These are phyloP conservation scores for Termitomyces eurrhizus DNA, from an alignment of 768 basidiomycete species.

Conservation along the genomic window DNA sequence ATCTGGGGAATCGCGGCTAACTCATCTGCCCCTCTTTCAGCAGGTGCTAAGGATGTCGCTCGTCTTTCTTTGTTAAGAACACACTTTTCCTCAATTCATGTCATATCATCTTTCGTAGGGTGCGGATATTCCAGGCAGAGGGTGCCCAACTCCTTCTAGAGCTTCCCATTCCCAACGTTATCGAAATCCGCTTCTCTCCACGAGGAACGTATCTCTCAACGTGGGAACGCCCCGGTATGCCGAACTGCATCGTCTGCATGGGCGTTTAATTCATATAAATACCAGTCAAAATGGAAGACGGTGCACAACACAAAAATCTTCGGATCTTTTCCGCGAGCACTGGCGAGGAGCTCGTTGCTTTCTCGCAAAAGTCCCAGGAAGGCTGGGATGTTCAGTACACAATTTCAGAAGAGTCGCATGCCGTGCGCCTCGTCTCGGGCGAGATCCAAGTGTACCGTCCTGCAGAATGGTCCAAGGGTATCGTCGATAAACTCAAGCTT, in stretches of 20 bases:
- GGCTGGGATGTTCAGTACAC: constrained; percentile 93
- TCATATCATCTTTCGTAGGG: constrained; percentile 35
- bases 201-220: constrained; percentile 90
- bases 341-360: constrained; percentile 82
- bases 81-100: constrained; percentile 12
- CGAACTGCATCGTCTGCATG: neutral
- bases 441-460: constrained; percentile 86
- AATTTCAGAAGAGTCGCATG: constrained; percentile 75
- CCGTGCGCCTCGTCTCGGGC: constrained; percentile 70
- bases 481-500: constrained; percentile 77
- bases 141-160: constrained; percentile 71
- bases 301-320: constrained; percentile 89
- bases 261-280: neutral
- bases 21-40: no score
- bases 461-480: constrained; percentile 72
- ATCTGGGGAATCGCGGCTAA: no score
- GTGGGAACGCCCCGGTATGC: constrained; percentile 85
- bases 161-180: constrained; percentile 65
- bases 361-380: constrained; percentile 88
- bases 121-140: constrained; percentile 75
- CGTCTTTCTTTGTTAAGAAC: no score
- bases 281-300: constrained; percentile 82
- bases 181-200: constrained; percentile 91
- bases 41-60: no score
- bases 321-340: constrained; percentile 84